Evolutionary conservation across 768 basidiomycete species (phyloP).

Genomic region (Russula sp.): DNA sequence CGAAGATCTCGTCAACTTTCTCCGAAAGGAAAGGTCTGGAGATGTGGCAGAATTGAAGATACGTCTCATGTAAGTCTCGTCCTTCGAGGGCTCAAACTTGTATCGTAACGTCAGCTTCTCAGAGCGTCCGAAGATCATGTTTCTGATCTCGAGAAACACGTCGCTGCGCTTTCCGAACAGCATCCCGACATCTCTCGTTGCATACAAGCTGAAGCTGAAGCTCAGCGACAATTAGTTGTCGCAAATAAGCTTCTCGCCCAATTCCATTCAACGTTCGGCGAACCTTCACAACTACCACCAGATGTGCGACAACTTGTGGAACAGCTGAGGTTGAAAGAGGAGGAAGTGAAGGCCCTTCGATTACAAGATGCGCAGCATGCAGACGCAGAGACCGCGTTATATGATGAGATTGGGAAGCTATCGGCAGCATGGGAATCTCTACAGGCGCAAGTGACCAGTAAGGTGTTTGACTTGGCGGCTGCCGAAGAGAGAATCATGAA

Average conservation of each 20-base stretch:
- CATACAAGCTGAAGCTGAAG: constrained; percentile 43
- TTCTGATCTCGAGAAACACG: constrained; percentile 44
- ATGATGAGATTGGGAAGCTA: constrained; percentile 77
- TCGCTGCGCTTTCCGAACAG: constrained; percentile 38
- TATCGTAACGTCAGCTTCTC: constrained; percentile 4
- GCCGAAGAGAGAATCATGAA: constrained; percentile 70
- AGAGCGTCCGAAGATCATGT: constrained; percentile 50
- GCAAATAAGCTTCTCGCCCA: constrained; percentile 43
- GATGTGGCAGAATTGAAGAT: constrained; percentile 43
- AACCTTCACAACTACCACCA: constrained; percentile 35
- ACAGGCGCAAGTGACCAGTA: constrained; percentile 73
- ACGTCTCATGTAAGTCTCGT: constrained; percentile 44
- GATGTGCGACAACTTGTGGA: constrained; percentile 47
- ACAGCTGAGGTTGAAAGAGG: constrained; percentile 57
- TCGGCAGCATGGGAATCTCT: constrained; percentile 82
- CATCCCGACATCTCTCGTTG: constrained; percentile 48
- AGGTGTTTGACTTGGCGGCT: constrained; percentile 71
- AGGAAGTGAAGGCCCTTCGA: constrained; percentile 54
- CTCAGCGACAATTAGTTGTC: constrained; percentile 41
- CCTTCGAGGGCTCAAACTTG: neutral
- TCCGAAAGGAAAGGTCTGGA: constrained; percentile 49
- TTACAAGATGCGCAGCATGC: constrained; percentile 56
- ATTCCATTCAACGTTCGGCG: constrained; percentile 61
- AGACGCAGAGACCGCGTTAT: constrained; percentile 70
- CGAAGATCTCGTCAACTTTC: constrained; percentile 64